Percentiles rank a stretch among this genome's conserved stretches.
phyloP scores from a whole-genome alignment of 768 basidiomycete genomes.

The Pilatotrama ljubarskyi region DNA sequence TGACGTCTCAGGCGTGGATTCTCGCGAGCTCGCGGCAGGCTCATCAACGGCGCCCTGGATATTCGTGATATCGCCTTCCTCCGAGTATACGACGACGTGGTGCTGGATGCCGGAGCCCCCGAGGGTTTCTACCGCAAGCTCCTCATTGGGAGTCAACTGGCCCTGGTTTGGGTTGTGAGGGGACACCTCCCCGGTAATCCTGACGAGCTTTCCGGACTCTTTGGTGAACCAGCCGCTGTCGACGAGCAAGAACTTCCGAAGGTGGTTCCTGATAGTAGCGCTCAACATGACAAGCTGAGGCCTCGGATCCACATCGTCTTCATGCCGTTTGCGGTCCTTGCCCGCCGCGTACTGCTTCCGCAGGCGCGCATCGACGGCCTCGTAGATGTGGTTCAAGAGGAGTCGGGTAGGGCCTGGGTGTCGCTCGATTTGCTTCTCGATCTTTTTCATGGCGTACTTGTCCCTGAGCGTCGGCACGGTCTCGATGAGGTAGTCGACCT shows the following conservation, averaged over 20 bases:
- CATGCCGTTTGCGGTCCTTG: background rate
- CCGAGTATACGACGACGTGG: constrained; percentile 62
- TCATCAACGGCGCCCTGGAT: constrained; percentile 44
- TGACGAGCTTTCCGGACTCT: constrained; percentile 16
- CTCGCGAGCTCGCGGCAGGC: background rate
- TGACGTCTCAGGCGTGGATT: background rate
- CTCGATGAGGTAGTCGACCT: constrained; percentile 72
- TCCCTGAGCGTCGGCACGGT: constrained; percentile 44
- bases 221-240: constrained; percentile 59
- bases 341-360: background rate
- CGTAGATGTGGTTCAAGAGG: constrained; percentile 59
- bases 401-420: constrained; percentile 63
- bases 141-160: background rate
- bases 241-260: constrained; percentile 52
- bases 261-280: constrained; percentile 63
- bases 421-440: constrained; percentile 41
- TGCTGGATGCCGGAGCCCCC: constrained; percentile 37
- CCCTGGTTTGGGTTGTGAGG: constrained; percentile 4
- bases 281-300: constrained; percentile 71
- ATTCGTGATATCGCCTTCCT: constrained; percentile 53
- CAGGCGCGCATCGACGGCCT: background rate
- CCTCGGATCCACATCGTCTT: background rate
- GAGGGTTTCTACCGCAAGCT: constrained; percentile 10
- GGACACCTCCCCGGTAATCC: constrained; percentile 21
- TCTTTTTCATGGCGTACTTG: constrained; percentile 40